Conservation (phyloP, 2,329 filamentous ascomycete genomes). For the Hypoxylon sp. region DNA sequence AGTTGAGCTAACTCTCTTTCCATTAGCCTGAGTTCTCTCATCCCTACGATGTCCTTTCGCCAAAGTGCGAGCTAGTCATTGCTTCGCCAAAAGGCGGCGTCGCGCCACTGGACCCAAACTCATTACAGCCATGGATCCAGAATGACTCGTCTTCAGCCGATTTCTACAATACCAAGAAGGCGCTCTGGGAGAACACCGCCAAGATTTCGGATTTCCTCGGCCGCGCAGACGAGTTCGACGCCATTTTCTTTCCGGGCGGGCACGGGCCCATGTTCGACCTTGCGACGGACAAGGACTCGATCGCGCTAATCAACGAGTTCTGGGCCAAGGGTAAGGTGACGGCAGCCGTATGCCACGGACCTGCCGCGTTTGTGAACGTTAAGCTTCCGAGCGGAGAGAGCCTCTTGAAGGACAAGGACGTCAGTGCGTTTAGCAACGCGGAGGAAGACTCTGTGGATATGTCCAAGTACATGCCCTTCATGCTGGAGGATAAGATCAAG, state of each 20-base stretch:
- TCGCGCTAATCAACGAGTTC: slow-evolving; percentile 73
- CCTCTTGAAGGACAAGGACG: slow-evolving; percentile 67
- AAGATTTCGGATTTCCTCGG: slow-evolving; percentile 69
- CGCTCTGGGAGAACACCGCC: slow-evolving; percentile 74
- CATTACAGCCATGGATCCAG: slow-evolving; percentile 65
- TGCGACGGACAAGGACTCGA: slow-evolving; percentile 65
- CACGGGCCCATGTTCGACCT: slow-evolving; percentile 78
- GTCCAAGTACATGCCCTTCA: slow-evolving; percentile 66
- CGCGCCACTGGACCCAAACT: slow-evolving; percentile 72
- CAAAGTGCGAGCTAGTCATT: slow-evolving; percentile 66
- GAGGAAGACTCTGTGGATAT: slow-evolving; percentile 65
- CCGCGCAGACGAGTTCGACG: slow-evolving; percentile 71
- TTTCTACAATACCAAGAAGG: slow-evolving; percentile 69
- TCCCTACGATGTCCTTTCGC: slow-evolving; percentile 69
- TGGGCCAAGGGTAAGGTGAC: slow-evolving; percentile 71
- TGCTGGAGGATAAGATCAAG: slow-evolving; percentile 69
- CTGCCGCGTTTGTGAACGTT: slow-evolving; percentile 72
- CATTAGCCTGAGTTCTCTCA: slow-evolving; percentile 72
- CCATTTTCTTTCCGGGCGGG: slow-evolving; percentile 69
- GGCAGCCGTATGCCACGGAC: slow-evolving; percentile 77
- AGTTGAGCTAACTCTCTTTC: slow-evolving; percentile 26
- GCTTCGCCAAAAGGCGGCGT: slow-evolving; percentile 73
- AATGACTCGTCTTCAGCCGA: slow-evolving; percentile 63
- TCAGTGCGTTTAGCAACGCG: slow-evolving; percentile 70
- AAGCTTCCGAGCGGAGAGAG: slow-evolving; percentile 64